Evolutionary conservation across 768 basidiomycete genomes (phyloP).

Genomic region (Tricholoma flavovirens): DNA sequence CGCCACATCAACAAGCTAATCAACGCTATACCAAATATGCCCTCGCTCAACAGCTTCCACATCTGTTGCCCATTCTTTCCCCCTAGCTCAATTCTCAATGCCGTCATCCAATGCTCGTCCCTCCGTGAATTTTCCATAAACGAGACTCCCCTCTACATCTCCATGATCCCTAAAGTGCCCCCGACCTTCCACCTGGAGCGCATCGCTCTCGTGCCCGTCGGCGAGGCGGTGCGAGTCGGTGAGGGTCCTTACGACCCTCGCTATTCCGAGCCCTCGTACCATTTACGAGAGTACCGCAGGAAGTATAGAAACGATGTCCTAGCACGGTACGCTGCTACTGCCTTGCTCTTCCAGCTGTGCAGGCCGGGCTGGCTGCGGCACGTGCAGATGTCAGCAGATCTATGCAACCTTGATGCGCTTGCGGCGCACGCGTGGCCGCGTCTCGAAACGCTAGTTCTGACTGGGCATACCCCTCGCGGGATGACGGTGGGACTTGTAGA

Average conservation of each 20-base stretch:
- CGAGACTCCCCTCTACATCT: slow-evolving; percentile 35
- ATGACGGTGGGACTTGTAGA: slow-evolving; percentile 23
- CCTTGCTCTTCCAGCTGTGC: slow-evolving; percentile 27
- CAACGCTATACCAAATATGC: slow-evolving; percentile 31
- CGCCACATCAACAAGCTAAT: slow-evolving; percentile 32
- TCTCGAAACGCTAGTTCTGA: slow-evolving; percentile 33
- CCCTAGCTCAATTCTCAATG: slow-evolving; percentile 29
- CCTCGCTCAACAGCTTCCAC: slow-evolving; percentile 27
- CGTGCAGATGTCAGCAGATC: slow-evolving; percentile 34
- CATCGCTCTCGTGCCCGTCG: slow-evolving; percentile 32
- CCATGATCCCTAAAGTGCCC: slow-evolving; percentile 27
- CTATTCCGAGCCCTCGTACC: slow-evolving; percentile 30
- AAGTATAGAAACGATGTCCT: slow-evolving; percentile 30
- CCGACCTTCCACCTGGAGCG: slow-evolving; percentile 26
- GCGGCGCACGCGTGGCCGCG: slow-evolving; percentile 28
- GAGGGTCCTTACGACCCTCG: slow-evolving; percentile 35
- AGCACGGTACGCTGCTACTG: slow-evolving; percentile 23
- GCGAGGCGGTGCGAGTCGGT: slow-evolving; percentile 34
- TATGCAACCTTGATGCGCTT: slow-evolving; percentile 27
- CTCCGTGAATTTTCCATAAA: slow-evolving; percentile 31
- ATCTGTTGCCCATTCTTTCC: slow-evolving; percentile 37
- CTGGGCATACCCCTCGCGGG: slow-evolving; percentile 31
- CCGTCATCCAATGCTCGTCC: slow-evolving; percentile 28
- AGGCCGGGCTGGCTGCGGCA: slow-evolving; percentile 25
- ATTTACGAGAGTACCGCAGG: slow-evolving; percentile 33